Percentiles rank a stretch among this genome's conserved stretches.
These are phyloP conservation scores for Cladophialophora carrionii DNA, from an alignment of 2,329 filamentous ascomycete species.

Conservation along the genomic window DNA sequence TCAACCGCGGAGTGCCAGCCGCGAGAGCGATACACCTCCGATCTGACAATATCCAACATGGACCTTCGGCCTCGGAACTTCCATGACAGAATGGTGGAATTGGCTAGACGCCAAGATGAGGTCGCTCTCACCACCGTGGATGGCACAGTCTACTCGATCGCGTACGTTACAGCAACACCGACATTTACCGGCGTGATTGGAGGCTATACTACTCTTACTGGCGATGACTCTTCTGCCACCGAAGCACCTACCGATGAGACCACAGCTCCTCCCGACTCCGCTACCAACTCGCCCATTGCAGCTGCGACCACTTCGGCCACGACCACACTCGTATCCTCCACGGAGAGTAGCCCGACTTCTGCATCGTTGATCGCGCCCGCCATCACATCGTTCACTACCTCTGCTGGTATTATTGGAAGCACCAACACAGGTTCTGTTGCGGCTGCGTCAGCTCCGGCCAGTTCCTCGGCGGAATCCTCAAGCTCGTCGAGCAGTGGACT, in stretches of 20 bases:
- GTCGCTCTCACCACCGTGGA: slow-evolving; percentile 27
- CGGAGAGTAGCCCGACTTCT: slow-evolving; percentile 36
- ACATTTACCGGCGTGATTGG: slow-evolving; percentile 58
- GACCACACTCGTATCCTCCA: slow-evolving; percentile 23
- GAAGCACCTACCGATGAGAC: neutral
- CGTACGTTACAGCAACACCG: slow-evolving; percentile 57
- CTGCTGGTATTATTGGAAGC: slow-evolving; percentile 26
- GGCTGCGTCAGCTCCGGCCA: slow-evolving; percentile 30
- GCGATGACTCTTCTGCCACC: slow-evolving; percentile 8
- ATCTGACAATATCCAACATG: slow-evolving; percentile 12
- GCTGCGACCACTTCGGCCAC: slow-evolving; percentile 12
- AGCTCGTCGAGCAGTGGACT: slow-evolving; percentile 43
- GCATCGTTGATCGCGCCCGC: slow-evolving; percentile 27
- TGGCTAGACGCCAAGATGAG: slow-evolving; percentile 33
- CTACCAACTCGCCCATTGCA: slow-evolving; percentile 14
- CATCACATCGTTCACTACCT: slow-evolving; percentile 16
- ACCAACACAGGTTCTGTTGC: slow-evolving; percentile 24
- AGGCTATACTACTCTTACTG: slow-evolving; percentile 50
- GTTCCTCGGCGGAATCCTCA: slow-evolving; percentile 16
- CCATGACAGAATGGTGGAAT: slow-evolving; percentile 29
- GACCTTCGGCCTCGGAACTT: slow-evolving; percentile 26
- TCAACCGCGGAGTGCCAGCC: neutral
- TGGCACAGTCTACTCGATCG: slow-evolving; percentile 41
- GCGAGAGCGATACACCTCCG: neutral
- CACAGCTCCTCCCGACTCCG: slow-evolving; percentile 4